Percentiles rank a stretch among this genome's conserved stretches.
Evolutionary conservation across 2,329 filamentous ascomycete genomes (phyloP).

Genomic region (Colletotrichum sp.): DNA sequence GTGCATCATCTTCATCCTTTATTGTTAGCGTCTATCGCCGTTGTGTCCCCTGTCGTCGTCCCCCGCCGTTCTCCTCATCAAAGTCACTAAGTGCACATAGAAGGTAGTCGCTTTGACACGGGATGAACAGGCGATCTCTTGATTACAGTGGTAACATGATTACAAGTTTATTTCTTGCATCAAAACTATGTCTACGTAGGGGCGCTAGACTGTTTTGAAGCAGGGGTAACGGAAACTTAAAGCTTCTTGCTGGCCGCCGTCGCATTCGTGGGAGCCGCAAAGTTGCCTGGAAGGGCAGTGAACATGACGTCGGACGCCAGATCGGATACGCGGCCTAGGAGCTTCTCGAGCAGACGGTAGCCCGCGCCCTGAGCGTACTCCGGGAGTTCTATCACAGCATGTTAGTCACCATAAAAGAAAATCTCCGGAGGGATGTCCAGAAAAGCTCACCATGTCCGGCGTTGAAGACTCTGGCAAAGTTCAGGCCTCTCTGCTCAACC

Average conservation of each 20-base stretch:
- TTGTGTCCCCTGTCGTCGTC: no score
- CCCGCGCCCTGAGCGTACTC: neutral
- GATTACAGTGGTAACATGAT: neutral
- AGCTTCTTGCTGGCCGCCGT: neutral
- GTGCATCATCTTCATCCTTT: no score
- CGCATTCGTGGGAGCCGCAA: neutral
- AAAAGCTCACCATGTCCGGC: neutral
- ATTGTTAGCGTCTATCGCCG: no score
- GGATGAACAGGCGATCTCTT: neutral
- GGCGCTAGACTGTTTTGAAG: neutral
- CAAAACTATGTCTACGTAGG: neutral
- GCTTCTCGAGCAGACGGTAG: neutral
- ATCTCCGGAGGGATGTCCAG: neutral
- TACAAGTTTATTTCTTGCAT: neutral
- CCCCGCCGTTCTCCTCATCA: no score
- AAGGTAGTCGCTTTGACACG: no score
- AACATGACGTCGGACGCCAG: neutral
- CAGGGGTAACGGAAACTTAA: accelerated
- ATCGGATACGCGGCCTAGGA: neutral
- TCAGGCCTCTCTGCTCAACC: constrained; percentile 2
- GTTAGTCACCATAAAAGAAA: neutral
- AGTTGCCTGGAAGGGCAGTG: neutral
- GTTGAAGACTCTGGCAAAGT: neutral
- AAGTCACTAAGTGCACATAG: no score
- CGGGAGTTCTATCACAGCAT: neutral